Evolutionary conservation across 441 rosid genomes (phyloP).

Genomic region (Breynia disticha): DNA sequence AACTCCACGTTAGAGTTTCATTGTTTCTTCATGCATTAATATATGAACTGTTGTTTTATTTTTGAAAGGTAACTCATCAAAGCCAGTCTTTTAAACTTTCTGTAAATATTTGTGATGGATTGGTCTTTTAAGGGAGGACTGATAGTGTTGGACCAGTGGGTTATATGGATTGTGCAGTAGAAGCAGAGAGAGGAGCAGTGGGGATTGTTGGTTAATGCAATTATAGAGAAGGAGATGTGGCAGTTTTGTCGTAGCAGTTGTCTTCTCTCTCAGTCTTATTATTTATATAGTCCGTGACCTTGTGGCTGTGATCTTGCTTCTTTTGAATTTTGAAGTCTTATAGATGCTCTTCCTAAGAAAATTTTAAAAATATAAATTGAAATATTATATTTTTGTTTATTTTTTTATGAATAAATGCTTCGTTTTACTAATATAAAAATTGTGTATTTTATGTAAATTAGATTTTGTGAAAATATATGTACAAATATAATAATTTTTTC

Average conservation of each 20-base stretch:
- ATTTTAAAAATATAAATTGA: too few relatives aligned
- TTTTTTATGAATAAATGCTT: too few relatives aligned
- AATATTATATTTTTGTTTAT: too few relatives aligned
- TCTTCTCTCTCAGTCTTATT: conserved; percentile 11
- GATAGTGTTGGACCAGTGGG: conserved; percentile 9
- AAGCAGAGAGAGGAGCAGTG: neutral
- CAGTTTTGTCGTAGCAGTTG: conserved; percentile 28
- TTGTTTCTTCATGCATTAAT: too few relatives aligned
- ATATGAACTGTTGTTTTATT: neutral
- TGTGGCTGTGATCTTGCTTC: neutral
- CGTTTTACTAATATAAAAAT: too few relatives aligned
- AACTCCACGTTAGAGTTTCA: too few relatives aligned
- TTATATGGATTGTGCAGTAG: conserved; percentile 4
- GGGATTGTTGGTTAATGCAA: conserved; percentile 20
- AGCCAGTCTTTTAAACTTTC: neutral
- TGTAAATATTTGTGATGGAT: conserved; percentile 4
- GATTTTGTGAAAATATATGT: too few relatives aligned
- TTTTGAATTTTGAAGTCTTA: conserved; percentile 4
- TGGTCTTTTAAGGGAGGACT: conserved; percentile 3
- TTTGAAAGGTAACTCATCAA: neutral
- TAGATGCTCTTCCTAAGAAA: too few relatives aligned
- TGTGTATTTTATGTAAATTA: too few relatives aligned
- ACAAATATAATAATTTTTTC: too few relatives aligned
- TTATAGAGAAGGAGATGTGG: conserved; percentile 26
- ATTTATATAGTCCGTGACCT: conserved; percentile 28